Percentiles rank a stretch among this genome's conserved stretches.
phyloP scores from a whole-genome alignment of 345 rosid genomes.

The Camelina neglecta region DNA sequence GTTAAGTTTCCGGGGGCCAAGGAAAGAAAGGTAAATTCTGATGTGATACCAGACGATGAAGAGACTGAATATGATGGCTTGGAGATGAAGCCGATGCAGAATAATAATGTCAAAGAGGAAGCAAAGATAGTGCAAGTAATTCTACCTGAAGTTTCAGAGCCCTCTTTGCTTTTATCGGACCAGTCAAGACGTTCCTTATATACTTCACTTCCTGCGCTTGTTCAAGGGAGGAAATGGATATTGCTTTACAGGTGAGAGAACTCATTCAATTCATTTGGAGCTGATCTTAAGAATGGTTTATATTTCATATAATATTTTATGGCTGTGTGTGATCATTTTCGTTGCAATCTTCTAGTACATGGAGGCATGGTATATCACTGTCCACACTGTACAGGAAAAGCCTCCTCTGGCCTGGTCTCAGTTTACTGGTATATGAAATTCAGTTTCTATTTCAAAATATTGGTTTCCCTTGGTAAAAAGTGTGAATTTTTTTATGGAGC shows the following conservation, averaged over 20 bases:
- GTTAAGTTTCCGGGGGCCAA: constrained; percentile 57
- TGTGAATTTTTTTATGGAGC: background rate
- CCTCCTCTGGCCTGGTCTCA: constrained; percentile 92
- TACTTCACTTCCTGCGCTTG: constrained; percentile 82
- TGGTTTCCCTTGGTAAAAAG: background rate
- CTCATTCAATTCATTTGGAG: background rate
- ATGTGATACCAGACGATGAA: constrained; percentile 46
- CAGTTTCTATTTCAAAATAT: constrained; percentile 4
- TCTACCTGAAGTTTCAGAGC: constrained; percentile 70
- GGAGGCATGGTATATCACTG: constrained; percentile 97
- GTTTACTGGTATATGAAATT: constrained; percentile 69
- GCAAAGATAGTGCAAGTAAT: constrained; percentile 34
- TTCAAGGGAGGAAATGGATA: constrained; percentile 94
- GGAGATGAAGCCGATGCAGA: constrained; percentile 60
- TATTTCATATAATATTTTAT: background rate
- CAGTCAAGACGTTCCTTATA: constrained; percentile 63
- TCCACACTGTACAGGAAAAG: constrained; percentile 92
- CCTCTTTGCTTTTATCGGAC: constrained; percentile 78
- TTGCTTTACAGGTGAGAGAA: constrained; percentile 79
- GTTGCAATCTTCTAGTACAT: constrained; percentile 61
- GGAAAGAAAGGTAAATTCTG: constrained; percentile 55
- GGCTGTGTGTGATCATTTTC: constrained; percentile 21
- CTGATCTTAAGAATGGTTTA: background rate
- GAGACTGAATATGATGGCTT: constrained; percentile 55
- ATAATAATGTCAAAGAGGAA: constrained; percentile 48